Conservation (phyloP, 2,329 filamentous ascomycete species). For the Eutypella sp. region DNA sequence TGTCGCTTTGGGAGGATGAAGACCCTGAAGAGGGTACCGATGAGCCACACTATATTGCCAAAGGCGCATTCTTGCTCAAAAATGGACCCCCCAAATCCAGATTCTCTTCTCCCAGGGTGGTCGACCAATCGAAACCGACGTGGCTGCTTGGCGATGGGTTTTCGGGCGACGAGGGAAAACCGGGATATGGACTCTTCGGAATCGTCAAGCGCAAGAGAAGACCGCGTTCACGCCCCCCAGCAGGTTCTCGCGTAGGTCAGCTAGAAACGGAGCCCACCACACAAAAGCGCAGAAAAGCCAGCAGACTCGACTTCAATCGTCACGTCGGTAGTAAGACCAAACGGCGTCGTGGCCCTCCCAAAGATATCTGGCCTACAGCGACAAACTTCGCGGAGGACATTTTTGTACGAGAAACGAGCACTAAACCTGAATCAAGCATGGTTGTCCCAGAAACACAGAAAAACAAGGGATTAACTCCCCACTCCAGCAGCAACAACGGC, state of each 20-base stretch:
- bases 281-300: neutral
- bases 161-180: constrained; percentile 21
- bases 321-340: constrained; percentile 1
- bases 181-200: constrained; percentile 15
- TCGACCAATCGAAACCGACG: constrained; percentile 10
- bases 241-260: constrained; percentile 16
- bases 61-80: constrained; percentile 21
- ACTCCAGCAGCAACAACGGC: too few relatives aligned
- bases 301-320: neutral
- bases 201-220: constrained; percentile 19
- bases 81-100: constrained; percentile 5
- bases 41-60: constrained; percentile 18
- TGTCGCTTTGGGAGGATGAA: neutral
- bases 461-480: neutral
- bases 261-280: constrained; percentile 15
- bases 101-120: constrained; percentile 21
- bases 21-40: too few relatives aligned
- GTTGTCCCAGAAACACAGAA: constrained; percentile 2
- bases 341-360: constrained; percentile 4
- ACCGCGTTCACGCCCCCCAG: constrained; percentile 12
- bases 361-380: constrained; percentile 24
- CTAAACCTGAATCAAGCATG: neutral
- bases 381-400: constrained; percentile 21
- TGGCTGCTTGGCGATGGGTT: constrained; percentile 27
- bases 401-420: constrained; percentile 2